These are phyloP conservation scores for Metschnikowia gelsemii DNA, from an alignment of 805 yeast species.

Conservation along the genomic window DNA sequence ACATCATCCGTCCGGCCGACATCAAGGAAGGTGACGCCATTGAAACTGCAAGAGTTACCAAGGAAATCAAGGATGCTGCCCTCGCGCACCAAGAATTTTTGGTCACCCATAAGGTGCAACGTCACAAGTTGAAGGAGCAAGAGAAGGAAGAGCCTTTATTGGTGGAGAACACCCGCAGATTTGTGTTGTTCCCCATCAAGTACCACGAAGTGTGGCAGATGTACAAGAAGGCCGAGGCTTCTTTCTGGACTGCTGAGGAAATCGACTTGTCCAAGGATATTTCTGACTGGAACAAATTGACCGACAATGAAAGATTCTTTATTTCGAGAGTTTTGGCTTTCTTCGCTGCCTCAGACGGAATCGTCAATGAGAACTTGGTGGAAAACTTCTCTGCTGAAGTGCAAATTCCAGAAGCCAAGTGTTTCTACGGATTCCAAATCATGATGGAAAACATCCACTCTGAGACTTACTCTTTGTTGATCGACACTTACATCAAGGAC, in stretches of 20 bases:
- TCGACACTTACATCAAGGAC: conserved; percentile 94
- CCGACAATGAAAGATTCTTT: conserved; percentile 89
- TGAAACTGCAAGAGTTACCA: conserved; percentile 22
- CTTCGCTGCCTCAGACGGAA: conserved; percentile 98
- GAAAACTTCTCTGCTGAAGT: conserved; percentile 98
- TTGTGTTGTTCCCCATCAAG: conserved; percentile 92
- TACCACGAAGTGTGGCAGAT: conserved; percentile 99
- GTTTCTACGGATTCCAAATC: conserved; percentile 98
- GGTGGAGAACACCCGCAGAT: conserved; percentile 79
- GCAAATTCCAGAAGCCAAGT: conserved; percentile 95
- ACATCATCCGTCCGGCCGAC: conserved; percentile 20
- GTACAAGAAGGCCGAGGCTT: conserved; percentile 98
- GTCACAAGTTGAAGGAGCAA: conserved; percentile 66
- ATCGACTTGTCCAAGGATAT: conserved; percentile 90
- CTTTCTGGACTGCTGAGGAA: conserved; percentile 99
- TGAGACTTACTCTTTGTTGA: conserved; percentile 92
- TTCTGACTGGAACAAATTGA: conserved; percentile 89
- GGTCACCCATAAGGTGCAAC: conserved; percentile 61
- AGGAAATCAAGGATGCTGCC: conserved; percentile 28
- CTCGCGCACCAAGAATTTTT: conserved; percentile 55
- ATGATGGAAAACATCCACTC: conserved; percentile 99
- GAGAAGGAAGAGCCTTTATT: conserved; percentile 91
- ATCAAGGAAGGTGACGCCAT: conserved; percentile 23
- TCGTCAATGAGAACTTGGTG: conserved; percentile 94
- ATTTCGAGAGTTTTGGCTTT: conserved; percentile 92